These are phyloP conservation scores for Daldinia bambusicola DNA, from an alignment of 495 filamentous ascomycete species.

Conservation along the genomic window DNA sequence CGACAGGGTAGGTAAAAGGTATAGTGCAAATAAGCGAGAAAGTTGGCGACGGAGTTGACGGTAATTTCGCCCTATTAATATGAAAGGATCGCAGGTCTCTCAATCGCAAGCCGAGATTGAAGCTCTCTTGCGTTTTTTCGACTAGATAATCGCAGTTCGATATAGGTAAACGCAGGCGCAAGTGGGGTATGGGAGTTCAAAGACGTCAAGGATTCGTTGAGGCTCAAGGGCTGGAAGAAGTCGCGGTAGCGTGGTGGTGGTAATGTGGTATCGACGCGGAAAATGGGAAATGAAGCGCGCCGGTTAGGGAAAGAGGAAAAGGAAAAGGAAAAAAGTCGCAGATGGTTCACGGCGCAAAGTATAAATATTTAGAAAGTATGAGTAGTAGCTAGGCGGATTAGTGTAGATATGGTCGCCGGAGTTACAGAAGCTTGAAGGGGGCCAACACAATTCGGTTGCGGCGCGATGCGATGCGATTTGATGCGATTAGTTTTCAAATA, in stretches of 20 bases:
- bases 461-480: constrained; percentile 22
- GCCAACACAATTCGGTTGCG: constrained; percentile 13
- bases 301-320: constrained; percentile 4
- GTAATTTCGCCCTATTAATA: not conserved
- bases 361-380: constrained; percentile 4
- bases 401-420: not conserved
- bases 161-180: constrained; percentile 1
- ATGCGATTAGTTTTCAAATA: constrained; percentile 39
- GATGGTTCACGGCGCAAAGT: constrained; percentile 8
- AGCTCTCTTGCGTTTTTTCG: not conserved
- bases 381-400: not conserved
- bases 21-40: constrained; percentile 17
- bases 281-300: constrained; percentile 32
- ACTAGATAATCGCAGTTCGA: constrained; percentile 4
- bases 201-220: constrained; percentile 26
- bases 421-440: not conserved
- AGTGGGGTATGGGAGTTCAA: constrained; percentile 13
- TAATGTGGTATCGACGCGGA: constrained; percentile 40
- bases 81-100: not conserved
- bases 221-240: constrained; percentile 23
- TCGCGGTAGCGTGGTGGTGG: constrained; percentile 22
- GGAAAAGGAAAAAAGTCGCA: not conserved
- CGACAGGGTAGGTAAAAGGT: not conserved
- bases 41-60: not conserved
- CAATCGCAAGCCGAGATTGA: not conserved